Evolutionary conservation across 352 stramenopile species (phyloP).

Genomic region (Phytopythium helicoides): DNA sequence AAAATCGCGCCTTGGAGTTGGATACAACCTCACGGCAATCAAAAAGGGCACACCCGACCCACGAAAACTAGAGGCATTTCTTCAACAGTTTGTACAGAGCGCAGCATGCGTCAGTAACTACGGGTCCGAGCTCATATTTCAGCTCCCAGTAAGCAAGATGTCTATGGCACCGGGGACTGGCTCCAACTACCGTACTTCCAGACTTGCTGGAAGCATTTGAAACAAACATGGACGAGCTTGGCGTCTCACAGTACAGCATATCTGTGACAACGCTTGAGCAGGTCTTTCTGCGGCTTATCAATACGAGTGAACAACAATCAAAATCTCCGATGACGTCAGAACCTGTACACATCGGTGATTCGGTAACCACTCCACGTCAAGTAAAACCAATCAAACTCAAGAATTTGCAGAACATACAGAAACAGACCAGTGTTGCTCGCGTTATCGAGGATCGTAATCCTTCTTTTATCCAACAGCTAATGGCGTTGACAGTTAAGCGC

Average conservation of each 20-base stretch:
- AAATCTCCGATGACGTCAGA: not conserved
- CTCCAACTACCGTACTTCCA: too few relatives aligned
- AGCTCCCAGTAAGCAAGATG: conserved; percentile 70
- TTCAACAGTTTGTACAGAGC: conserved; percentile 43
- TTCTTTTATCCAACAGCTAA: conserved; percentile 19
- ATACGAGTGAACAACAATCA: too few relatives aligned
- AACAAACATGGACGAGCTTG: conserved; percentile 24
- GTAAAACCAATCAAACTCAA: not conserved
- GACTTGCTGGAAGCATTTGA: conserved; percentile 91
- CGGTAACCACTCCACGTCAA: conserved; percentile 10
- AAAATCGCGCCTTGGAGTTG: conserved; percentile 57
- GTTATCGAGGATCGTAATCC: too few relatives aligned
- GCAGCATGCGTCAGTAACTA: conserved; percentile 69
- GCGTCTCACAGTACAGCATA: conserved; percentile 91
- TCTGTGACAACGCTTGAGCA: conserved; percentile 97
- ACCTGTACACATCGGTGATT: not conserved
- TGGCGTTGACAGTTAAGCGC: conserved; percentile 32
- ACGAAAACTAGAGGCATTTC: too few relatives aligned
- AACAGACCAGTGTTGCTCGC: too few relatives aligned
- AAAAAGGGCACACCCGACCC: conserved; percentile 18
- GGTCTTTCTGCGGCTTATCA: conserved; percentile 93
- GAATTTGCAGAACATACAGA: too few relatives aligned
- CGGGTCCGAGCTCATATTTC: conserved; percentile 92
- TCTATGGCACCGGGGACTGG: too few relatives aligned
- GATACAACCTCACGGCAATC: conserved; percentile 61